A percentile compares a stretch with the other conserved stretches of the same genome.
Conservation (phyloP, 169 alveolate genomes). For the Cryptosporidium parvum region DNA sequence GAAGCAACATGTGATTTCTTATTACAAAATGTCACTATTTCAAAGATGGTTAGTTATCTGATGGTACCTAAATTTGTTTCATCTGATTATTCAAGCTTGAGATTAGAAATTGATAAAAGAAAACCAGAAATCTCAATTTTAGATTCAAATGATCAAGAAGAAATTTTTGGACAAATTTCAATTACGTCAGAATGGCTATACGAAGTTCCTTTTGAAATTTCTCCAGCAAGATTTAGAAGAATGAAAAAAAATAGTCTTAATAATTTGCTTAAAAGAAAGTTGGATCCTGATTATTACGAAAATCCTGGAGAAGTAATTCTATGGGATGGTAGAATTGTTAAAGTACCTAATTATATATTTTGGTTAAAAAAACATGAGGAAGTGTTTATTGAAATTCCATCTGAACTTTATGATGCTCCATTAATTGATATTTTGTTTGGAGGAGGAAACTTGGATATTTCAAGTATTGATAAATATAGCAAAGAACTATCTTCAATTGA, state of each 20-base stretch:
- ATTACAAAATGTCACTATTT: conserved; percentile 30
- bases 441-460: conserved; percentile 20
- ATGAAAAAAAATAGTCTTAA: background rate
- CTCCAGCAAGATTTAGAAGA: conserved; percentile 30
- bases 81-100: background rate
- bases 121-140: conserved; percentile 20
- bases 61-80: conserved; percentile 44
- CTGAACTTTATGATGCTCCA: conserved; percentile 27
- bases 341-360: conserved; percentile 56
- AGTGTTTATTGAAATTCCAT: conserved; percentile 52
- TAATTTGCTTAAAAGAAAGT: background rate
- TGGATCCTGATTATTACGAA: conserved; percentile 32
- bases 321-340: conserved; percentile 36
- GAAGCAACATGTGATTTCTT: conserved; percentile 58
- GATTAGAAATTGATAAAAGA: background rate
- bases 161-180: conserved; percentile 31
- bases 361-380: conserved; percentile 60
- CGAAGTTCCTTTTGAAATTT: conserved; percentile 35
- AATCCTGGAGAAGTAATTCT: conserved; percentile 44
- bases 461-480: background rate
- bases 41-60: conserved; percentile 21
- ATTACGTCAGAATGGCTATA: conserved; percentile 8
- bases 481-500: background rate
- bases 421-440: conserved; percentile 38
- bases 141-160: conserved; percentile 9